These are phyloP conservation scores for Ganoderma sinense DNA, from an alignment of 1,284 basidiomycete species.

Conservation along the genomic window DNA sequence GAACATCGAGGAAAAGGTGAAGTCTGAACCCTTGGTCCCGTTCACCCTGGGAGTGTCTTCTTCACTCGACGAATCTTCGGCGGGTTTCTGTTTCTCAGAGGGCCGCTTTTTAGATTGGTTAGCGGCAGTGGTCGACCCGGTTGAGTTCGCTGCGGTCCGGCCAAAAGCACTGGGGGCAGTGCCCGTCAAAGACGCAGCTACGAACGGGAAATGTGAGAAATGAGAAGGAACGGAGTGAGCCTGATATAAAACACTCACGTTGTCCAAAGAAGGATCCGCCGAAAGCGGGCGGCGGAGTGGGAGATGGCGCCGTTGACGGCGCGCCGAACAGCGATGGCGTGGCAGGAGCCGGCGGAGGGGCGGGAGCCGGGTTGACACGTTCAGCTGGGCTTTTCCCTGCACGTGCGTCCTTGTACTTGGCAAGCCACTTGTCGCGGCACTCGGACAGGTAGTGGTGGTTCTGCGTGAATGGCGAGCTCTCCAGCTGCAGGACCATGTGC, in stretches of 20 bases:
- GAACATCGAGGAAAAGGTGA: background rate
- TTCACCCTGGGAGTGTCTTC: background rate
- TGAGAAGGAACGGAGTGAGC: background rate
- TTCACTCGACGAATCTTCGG: background rate
- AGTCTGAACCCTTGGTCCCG: background rate
- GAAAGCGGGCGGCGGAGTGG: background rate
- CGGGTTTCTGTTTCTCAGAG: no score
- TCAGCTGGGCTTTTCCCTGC: slow-evolving; percentile 20
- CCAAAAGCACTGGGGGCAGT: no score
- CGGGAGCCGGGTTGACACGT: slow-evolving; percentile 9
- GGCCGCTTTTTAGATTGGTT: no score
- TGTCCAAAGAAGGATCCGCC: background rate
- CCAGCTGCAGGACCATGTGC: slow-evolving; percentile 34
- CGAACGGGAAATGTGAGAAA: background rate
- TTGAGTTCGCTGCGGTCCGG: background rate
- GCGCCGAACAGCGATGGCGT: background rate
- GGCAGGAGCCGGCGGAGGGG: background rate
- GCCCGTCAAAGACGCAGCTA: background rate
- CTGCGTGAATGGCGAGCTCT: slow-evolving; percentile 43
- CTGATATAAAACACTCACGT: background rate
- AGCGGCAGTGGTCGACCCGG: background rate
- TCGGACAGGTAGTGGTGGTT: slow-evolving; percentile 41
- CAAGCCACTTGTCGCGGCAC: slow-evolving; percentile 28
- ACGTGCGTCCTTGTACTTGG: slow-evolving; percentile 31
- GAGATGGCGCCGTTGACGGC: background rate